Base-by-base conservation (phyloP, 192 early-diverging fungal genomes). In the Glomus cerebriforme region DNA sequence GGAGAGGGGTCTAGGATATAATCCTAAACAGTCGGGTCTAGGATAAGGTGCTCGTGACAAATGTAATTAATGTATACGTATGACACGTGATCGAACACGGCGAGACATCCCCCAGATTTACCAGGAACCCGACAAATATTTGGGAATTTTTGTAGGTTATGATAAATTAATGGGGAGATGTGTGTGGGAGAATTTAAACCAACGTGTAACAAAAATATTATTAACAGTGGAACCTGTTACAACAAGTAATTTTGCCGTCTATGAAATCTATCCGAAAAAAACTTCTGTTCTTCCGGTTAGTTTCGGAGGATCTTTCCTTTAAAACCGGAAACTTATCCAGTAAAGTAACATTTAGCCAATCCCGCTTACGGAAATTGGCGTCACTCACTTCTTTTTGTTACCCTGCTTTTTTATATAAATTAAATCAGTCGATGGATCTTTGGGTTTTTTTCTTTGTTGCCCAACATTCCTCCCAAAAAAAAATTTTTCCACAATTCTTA, bases 261-360 rank as follows among this genome's bases (percentile, higher is more conserved):
- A 54, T 54, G 47, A 54, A 54, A 54, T 15, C 13, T 4, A 54
- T 54, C 47, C 47, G 47, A 54, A 54, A 54, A 54, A 54, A 54
- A 54, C 47, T 54, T 54, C 47, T 54, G 47, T 54, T 54, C 47
- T 63, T 63, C 62, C 62, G 62, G 62, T 63, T 63, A 63, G 62
- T 63, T 63, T 29, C 62, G 62, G 62, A 27, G 62, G 60, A 63
- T 63, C 62, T 63, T 63, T 63, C 62, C 62, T 63, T 63, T 63
- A 63, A 63, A 63, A 63, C 62, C 62, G 62, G 62, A 63, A 63
- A 63, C 27, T 29, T 63, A 63, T 63, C 62, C 62, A 27, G 62
- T 27, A 63, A 63, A 63, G 47, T 54, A 54, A 54, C 47, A 54
- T 54, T 54, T 22, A 64, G 62, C 62, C 62, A 64, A 64, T 64